Evolutionary conservation across 768 basidiomycete genomes (phyloP).

Genomic region (Pulveroboletus sp.): DNA sequence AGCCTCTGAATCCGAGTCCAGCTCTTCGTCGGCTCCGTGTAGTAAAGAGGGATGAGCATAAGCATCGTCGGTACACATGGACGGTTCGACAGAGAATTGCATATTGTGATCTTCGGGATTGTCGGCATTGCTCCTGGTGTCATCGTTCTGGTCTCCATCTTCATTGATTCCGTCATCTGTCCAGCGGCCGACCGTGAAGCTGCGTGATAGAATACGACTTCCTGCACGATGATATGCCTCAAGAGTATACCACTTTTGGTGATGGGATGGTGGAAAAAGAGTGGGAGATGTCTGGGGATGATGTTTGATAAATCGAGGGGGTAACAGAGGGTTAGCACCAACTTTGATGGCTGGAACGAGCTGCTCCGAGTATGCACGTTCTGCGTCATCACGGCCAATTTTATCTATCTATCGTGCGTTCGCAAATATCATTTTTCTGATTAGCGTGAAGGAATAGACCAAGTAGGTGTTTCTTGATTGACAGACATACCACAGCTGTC

Average conservation of each 20-base stretch:
- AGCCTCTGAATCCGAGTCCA: conserved; percentile 40
- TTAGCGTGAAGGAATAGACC: background rate
- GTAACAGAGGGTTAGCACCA: conserved; percentile 13
- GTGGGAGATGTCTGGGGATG: conserved; percentile 57
- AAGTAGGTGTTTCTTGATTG: conserved; percentile 1
- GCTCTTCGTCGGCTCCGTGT: conserved; percentile 23
- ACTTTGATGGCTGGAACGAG: conserved; percentile 74
- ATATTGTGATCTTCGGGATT: conserved; percentile 32
- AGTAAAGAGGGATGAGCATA: conserved; percentile 2
- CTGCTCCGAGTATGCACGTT: conserved; percentile 64
- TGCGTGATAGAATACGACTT: conserved; percentile 87
- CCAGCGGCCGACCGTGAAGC: conserved; percentile 79
- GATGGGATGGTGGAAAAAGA: conserved; percentile 59
- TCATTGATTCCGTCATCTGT: conserved; percentile 32
- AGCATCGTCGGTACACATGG: conserved; percentile 32
- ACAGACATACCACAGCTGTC: conserved; percentile 83
- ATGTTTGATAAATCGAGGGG: background rate
- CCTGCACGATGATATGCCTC: conserved; percentile 86
- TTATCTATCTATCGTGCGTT: conserved; percentile 53
- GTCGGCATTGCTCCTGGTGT: conserved; percentile 21
- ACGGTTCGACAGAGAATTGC: conserved; percentile 13
- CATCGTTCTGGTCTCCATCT: conserved; percentile 9
- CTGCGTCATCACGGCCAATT: conserved; percentile 81
- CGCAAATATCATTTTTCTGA: background rate
- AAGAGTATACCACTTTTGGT: conserved; percentile 56